Evolutionary conservation across 2,329 filamentous ascomycete species (phyloP).

Genomic region (Venturia effusa): DNA sequence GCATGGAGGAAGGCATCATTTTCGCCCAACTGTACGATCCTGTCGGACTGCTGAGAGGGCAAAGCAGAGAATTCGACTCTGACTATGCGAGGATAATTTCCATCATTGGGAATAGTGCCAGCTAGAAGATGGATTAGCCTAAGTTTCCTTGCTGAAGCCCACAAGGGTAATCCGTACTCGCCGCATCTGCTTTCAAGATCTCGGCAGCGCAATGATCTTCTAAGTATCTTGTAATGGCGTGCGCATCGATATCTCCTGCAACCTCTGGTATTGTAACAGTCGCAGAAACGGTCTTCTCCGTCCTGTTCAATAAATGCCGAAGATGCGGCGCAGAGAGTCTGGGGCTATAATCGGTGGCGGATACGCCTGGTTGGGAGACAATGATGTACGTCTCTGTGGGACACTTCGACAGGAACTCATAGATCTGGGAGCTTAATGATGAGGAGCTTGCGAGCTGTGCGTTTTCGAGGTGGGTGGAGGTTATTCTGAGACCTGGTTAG

Average conservation of each 20-base stretch:
- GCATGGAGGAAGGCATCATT: conserved; percentile 38
- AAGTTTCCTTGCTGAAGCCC: neutral
- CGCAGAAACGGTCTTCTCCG: conserved; percentile 41
- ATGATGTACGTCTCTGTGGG: conserved; percentile 68
- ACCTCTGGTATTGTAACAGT: conserved; percentile 44
- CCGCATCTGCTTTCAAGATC: conserved; percentile 31
- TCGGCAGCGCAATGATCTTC: conserved; percentile 37
- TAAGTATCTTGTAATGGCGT: conserved; percentile 31
- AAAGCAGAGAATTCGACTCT: conserved; percentile 33
- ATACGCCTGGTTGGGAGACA: conserved; percentile 65
- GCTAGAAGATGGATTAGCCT: conserved; percentile 18
- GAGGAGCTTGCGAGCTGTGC: conserved; percentile 31
- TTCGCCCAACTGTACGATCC: conserved; percentile 29
- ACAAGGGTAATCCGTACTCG: conserved; percentile 18
- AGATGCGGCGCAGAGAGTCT: conserved; percentile 42
- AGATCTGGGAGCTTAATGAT: conserved; percentile 32
- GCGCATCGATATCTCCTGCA: conserved; percentile 35
- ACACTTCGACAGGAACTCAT: conserved; percentile 48
- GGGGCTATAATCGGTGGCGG: conserved; percentile 54
- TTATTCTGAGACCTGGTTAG: neutral
- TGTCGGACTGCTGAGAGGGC: conserved; percentile 19
- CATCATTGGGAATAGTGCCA: conserved; percentile 27
- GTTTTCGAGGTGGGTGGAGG: conserved; percentile 13
- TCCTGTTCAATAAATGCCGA: conserved; percentile 39
- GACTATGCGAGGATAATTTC: conserved; percentile 32